Base-by-base conservation (phyloP, 352 stramenopile species). In the Pythium sp. region DNA sequence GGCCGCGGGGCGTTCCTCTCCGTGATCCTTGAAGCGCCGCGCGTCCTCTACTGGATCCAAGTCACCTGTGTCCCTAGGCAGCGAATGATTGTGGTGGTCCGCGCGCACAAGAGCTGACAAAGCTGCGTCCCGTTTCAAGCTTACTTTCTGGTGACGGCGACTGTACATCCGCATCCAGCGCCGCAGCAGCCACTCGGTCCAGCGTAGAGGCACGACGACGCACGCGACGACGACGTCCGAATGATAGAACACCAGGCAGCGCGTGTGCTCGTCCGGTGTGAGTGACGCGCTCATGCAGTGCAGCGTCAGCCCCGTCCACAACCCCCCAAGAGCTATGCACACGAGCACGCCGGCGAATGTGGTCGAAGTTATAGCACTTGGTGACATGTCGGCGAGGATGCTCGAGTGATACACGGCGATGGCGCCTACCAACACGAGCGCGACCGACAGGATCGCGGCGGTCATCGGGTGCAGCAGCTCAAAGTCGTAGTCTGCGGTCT, bases 271-370 rank as follows among this genome's bases (percentile, higher is more conserved):
- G 12, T 69, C 64, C 2, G 56, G 64, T 24, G 58, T 24, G 28
- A 69, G 46, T 47, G 64, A 60, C 34, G 46, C 32, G 32, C 34
- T 55, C 64, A 69, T 69, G 32, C 64, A 59, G 41, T 60, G 43
- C 5, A 69, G 56, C 56, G 47, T 41, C 41, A 63, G 34, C 9
- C 64, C 64, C 3, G 46, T 69, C 64, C 64, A 69, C n/a, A 68
- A 8, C 1, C 46, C 34, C 3, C 26, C 18, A 22, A 51, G 12
- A 57, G 59, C 34, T 12, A 71, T 15, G 1, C 32, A n/a, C 8
- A n/a, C 12, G 15, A 68, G 26, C 12, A 58, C 59, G 15, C 34
- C 32, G 3, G 12, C 38, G 24, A 71, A 63, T 3, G 22, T 34
- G 6, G 15, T 28, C 6, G 24, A 12, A 18, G 47, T 34, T 8